phyloP scores from a whole-genome alignment of 2,329 filamentous ascomycete genomes.

The Karstenula rhodostoma region DNA sequence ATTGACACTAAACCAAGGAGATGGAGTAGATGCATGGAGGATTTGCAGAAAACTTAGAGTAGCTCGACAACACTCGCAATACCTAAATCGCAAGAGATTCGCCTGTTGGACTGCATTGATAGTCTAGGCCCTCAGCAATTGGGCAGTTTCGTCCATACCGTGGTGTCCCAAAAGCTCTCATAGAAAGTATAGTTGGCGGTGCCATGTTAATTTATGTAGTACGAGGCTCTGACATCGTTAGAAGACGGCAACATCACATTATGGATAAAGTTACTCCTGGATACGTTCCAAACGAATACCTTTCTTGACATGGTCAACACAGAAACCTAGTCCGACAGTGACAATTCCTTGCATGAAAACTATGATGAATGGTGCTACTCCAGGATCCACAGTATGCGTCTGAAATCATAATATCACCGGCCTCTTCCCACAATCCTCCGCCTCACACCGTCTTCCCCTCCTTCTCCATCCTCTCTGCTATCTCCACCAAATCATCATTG shows the following conservation, averaged over 20 bases:
- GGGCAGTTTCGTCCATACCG: too few species aligned
- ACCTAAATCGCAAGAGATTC: not conserved
- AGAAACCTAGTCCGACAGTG: not conserved
- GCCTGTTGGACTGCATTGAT: not conserved
- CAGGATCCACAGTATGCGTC: not conserved
- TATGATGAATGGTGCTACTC: not conserved
- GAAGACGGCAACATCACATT: not conserved
- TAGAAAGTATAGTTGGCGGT: too few species aligned
- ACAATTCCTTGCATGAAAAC: not conserved
- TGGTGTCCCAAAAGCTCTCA: too few species aligned
- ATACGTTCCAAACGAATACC: not conserved
- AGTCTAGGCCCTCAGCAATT: not conserved
- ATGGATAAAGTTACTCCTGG: not conserved
- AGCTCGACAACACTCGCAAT: not conserved
- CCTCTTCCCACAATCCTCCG: not conserved
- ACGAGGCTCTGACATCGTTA: not conserved
- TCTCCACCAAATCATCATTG: conserved; percentile 51
- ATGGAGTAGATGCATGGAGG: not conserved
- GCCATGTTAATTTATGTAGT: not conserved
- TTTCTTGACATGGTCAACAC: not conserved
- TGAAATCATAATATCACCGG: too few species aligned
- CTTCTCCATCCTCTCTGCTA: conserved; percentile 1
- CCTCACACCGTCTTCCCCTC: not conserved
- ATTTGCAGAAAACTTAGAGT: not conserved
- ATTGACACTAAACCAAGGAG: not conserved